Evolutionary conservation across 345 rosid genomes (phyloP), one percentile per base, ranked within the genome.

Genomic region (Citrus reticulata): DNA sequence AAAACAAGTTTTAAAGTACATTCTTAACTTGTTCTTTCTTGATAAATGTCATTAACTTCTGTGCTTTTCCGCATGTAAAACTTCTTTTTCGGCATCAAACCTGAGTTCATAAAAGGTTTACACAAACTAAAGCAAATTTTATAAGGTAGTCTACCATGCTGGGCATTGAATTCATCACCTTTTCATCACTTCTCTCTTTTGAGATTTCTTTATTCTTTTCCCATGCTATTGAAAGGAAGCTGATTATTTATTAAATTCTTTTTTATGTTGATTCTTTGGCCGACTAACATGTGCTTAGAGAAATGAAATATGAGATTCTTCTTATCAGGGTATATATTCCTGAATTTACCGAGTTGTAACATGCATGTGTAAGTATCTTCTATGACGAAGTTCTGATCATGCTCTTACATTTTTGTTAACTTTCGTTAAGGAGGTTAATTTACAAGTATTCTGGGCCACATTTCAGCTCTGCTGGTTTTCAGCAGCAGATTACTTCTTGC

Each of bases 11-110:
- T 40, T 58, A 54, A 66, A 70, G 35, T 67, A 62, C 67, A 79
- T 66, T 78, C 84, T 79, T 75, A 71, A 72, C 68, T 65, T 78
- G 75, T 75, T 84, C 39, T 62, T 74, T 60, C 66, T 79, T 79
- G 80, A 54, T 77, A 58, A 70, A 51, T 80, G 68, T 57, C 69
- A 49, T 68, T 46, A 73, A 68, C n/a, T 40, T n/a, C 59, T 80
- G 70, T 64, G 78, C 58, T 68, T 70, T 72, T 42, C 73, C 57
- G 66, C 68, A 34, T 66, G 42, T 68, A 54, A 65, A 64, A 68
- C 70, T 29, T 67, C 13, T 34, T 49, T 77, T 63, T 75, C 61
- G 42, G 68, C 19, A 64, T 34, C 35, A 35, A 75, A 76, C 40
- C 61, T 59, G 76, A 78, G 77, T 24, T 46, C 30, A 66, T 75